Conservation (phyloP, 164 flowering plant species). For the Platanus orientalis region DNA sequence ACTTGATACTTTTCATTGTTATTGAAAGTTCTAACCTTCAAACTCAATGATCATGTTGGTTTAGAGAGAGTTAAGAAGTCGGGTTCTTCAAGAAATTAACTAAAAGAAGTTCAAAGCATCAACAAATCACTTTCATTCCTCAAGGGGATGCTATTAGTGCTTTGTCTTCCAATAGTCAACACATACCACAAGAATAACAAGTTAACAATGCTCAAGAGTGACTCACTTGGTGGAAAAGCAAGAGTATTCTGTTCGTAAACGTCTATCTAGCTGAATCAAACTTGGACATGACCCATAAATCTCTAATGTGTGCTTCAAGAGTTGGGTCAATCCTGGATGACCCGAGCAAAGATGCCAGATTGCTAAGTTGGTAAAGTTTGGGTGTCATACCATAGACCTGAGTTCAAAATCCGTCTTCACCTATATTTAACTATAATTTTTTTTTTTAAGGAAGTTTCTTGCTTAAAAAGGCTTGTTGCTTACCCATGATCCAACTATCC, state of each 20-base stretch:
- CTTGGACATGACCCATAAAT: conserved; percentile 88
- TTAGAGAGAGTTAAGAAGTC: conserved; percentile 97
- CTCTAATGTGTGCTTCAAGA: conserved; percentile 93
- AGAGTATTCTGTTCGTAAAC: conserved; percentile 94
- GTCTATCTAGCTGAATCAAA: conserved; percentile 95
- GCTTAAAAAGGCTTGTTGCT: conserved; percentile 76
- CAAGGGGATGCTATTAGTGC: conserved; percentile 99
- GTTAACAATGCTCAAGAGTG: conserved; percentile 98
- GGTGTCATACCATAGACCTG: no score
- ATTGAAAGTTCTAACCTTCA: conserved; percentile 94
- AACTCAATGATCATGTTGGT: conserved; percentile 97
- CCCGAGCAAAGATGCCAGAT: conserved; percentile 91
- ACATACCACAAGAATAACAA: conserved; percentile 95
- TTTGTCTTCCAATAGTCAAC: conserved; percentile 74
- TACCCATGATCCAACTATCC: no score
- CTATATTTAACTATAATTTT: no score
- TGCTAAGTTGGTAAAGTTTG: no score
- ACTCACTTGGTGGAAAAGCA: conserved; percentile 99
- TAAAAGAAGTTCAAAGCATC: conserved; percentile 98
- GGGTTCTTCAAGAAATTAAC: conserved; percentile 80
- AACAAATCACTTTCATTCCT: conserved; percentile 96
- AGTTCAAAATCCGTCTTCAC: no score
- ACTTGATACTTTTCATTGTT: conserved; percentile 76
- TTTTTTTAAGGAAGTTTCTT: conserved; percentile 85
- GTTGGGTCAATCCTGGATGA: conserved; percentile 93